Evolutionary conservation across 495 filamentous ascomycete genomes (phyloP).

Genomic region (Trichocladium antarcticum): DNA sequence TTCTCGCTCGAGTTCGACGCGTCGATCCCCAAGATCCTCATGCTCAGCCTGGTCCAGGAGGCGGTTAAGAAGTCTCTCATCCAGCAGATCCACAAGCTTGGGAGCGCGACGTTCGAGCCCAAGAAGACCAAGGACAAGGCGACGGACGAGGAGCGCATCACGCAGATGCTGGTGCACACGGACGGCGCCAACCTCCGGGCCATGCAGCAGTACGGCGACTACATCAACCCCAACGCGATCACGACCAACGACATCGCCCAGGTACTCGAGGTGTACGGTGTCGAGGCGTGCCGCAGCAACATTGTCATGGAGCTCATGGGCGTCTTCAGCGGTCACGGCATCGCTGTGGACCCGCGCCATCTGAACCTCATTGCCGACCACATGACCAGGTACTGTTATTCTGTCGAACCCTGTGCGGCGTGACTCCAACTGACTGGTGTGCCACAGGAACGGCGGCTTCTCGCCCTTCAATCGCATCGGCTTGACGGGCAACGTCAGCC

Average conservation of each 20-base stretch:
- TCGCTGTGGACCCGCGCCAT: conserved; percentile 84
- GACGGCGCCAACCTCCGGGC: conserved; percentile 80
- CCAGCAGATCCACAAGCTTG: conserved; percentile 70
- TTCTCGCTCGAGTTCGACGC: conserved; percentile 77
- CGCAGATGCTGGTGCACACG: conserved; percentile 52
- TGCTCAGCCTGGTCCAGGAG: conserved; percentile 77
- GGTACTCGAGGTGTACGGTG: conserved; percentile 76
- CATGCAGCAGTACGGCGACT: conserved; percentile 76
- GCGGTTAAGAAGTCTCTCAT: conserved; percentile 67
- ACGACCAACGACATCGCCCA: conserved; percentile 87
- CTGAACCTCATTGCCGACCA: conserved; percentile 91
- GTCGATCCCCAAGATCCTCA: conserved; percentile 76
- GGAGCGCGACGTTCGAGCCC: conserved; percentile 56
- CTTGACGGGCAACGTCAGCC: conserved; percentile 66
- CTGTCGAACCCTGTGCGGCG: not conserved
- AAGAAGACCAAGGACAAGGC: conserved; percentile 48
- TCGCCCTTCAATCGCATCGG: conserved; percentile 85
- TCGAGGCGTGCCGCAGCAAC: conserved; percentile 77
- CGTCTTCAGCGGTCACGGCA: conserved; percentile 87
- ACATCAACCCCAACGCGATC: conserved; percentile 76
- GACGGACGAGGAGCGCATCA: conserved; percentile 38
- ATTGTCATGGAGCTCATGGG: conserved; percentile 79
- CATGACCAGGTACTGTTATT: conserved; percentile 55
- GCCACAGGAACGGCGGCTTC: conserved; percentile 60
- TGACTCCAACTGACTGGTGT: not conserved